Conservation (phyloP, 1,139 yeast genomes). For the Zygosaccharomyces pseudobailii region DNA sequence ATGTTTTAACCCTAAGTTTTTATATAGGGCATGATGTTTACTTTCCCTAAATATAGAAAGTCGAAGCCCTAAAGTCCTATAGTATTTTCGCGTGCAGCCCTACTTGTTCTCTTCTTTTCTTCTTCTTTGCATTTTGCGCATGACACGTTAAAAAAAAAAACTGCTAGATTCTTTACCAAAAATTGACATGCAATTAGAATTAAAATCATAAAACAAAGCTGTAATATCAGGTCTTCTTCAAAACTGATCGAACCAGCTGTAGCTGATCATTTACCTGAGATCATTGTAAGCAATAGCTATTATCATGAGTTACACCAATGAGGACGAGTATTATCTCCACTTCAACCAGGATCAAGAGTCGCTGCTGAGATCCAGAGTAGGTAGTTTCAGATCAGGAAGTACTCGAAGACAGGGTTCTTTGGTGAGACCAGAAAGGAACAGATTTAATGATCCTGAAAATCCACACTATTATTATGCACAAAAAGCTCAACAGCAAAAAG, state of each 20-base stretch:
- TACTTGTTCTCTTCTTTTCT: neutral
- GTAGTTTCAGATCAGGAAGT: slow-evolving; percentile 6
- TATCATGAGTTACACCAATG: slow-evolving; percentile 5
- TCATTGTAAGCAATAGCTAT: too few relatives aligned
- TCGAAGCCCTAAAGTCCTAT: neutral
- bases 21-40: neutral
- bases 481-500: slow-evolving; percentile 64
- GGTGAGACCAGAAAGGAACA: slow-evolving; percentile 74
- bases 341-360: slow-evolving; percentile 21
- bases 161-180: neutral
- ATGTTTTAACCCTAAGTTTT: neutral
- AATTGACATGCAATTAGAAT: slow-evolving; percentile 1
- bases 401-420: slow-evolving; percentile 43
- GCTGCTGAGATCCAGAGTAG: slow-evolving; percentile 17
- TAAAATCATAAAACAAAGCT: neutral
- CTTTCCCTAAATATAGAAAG: neutral
- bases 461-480: slow-evolving; percentile 81
- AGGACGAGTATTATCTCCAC: slow-evolving; percentile 21
- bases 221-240: neutral
- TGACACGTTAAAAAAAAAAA: neutral
- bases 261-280: neutral
- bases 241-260: neutral
- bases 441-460: slow-evolving; percentile 58
- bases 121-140: neutral
- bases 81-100: neutral